Percentiles rank a stretch among this genome's conserved stretches.
phyloP scores from a whole-genome alignment of 805 yeast species.

The Starmerella sirachaensis region DNA sequence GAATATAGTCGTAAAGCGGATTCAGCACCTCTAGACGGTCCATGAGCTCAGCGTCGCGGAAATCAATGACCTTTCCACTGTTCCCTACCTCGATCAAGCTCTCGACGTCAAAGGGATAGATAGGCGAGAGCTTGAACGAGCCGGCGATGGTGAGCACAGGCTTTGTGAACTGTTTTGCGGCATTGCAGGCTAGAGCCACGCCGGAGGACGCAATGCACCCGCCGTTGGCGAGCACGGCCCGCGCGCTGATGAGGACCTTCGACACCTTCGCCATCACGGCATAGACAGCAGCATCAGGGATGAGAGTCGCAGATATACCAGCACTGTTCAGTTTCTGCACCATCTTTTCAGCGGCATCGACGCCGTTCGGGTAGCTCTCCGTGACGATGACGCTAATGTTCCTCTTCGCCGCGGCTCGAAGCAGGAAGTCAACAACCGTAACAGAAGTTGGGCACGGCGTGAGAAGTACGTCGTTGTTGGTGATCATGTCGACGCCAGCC shows the following conservation, averaged over 20 bases:
- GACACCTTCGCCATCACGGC: slow-evolving; percentile 97
- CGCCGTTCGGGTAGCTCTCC: slow-evolving; percentile 83
- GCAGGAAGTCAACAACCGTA: slow-evolving; percentile 75
- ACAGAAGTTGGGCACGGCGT: slow-evolving; percentile 93
- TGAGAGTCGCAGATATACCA: slow-evolving; percentile 76
- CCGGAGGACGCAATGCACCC: slow-evolving; percentile 87
- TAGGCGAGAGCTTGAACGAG: slow-evolving; percentile 79
- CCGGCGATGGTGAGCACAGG: slow-evolving; percentile 96
- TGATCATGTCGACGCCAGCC: slow-evolving; percentile 86
- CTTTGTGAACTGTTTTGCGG: slow-evolving; percentile 90
- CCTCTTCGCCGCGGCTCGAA: slow-evolving; percentile 80
- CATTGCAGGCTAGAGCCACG: slow-evolving; percentile 83
- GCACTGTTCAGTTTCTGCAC: slow-evolving; percentile 71
- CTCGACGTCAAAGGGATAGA: slow-evolving; percentile 80
- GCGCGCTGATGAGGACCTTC: slow-evolving; percentile 85
- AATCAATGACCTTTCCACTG: slow-evolving; percentile 75
- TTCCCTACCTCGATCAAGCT: slow-evolving; percentile 83
- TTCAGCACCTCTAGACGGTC: slow-evolving; percentile 72
- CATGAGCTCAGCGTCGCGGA: slow-evolving; percentile 54
- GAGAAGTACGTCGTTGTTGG: slow-evolving; percentile 56
- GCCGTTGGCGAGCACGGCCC: slow-evolving; percentile 90
- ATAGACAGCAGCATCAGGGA: slow-evolving; percentile 85
- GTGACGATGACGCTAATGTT: slow-evolving; percentile 80
- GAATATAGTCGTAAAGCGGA: slow-evolving; percentile 80
- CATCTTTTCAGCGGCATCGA: slow-evolving; percentile 62